A percentile compares a stretch with the other conserved stretches of the same genome.
These are phyloP conservation scores for Solanum piurae DNA, from an alignment of 257 asterid genomes.

Conservation along the genomic window DNA sequence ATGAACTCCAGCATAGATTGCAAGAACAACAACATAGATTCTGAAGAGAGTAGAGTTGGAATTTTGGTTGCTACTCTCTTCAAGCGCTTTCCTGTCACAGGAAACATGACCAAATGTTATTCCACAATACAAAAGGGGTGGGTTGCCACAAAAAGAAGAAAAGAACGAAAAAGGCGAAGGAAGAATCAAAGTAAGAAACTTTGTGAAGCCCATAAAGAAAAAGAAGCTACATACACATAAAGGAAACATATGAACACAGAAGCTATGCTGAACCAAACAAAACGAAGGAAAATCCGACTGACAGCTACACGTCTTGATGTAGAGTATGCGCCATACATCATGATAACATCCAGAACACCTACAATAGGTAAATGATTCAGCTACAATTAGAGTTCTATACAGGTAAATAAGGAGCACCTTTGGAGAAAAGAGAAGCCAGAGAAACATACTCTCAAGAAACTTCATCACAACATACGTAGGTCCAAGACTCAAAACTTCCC, in stretches of 20 bases:
- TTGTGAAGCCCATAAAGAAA: not conserved
- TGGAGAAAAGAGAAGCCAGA: not conserved
- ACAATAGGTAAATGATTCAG: not conserved
- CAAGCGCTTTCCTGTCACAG: conserved; percentile 59
- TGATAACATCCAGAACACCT: conserved; percentile 84
- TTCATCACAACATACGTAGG: conserved; percentile 95
- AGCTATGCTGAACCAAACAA: conserved; percentile 46
- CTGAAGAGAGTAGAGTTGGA: conserved; percentile 35
- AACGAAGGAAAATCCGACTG: conserved; percentile 77
- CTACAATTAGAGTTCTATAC: not conserved
- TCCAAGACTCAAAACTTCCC: conserved; percentile 88
- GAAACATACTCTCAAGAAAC: conserved; percentile 57
- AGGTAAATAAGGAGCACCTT: not conserved
- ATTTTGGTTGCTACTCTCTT: conserved; percentile 29
- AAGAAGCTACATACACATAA: conserved; percentile 58
- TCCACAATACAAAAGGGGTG: conserved; percentile 1
- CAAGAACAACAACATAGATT: conserved; percentile 51
- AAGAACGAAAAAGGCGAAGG: not conserved
- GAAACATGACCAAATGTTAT: not conserved
- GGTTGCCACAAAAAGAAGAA: not conserved
- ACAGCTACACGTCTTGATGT: conserved; percentile 78
- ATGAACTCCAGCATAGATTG: conserved; percentile 62
- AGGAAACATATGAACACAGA: conserved; percentile 81
- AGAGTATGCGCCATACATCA: conserved; percentile 97
- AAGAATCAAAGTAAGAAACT: not conserved